Evolutionary conservation across 495 filamentous ascomycete species (phyloP), one percentile per base, ranked within the genome.

Genomic region (Penicillium mononematosum): DNA sequence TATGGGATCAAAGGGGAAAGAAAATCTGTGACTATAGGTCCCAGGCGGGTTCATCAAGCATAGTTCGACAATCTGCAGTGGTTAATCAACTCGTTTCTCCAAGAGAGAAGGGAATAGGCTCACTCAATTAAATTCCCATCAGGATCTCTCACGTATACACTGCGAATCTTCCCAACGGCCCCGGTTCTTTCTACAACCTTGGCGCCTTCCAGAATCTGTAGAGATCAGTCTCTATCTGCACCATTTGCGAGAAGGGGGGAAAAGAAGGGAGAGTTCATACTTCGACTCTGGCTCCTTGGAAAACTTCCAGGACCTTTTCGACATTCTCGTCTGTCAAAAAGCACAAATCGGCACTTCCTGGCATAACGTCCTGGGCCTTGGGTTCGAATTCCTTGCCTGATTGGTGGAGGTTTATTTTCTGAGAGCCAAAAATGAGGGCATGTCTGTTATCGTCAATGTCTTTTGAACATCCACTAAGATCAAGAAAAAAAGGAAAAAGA

Each of bases 81-180:
- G 12, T 52, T 16, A 25, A 11, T 49, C 7, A 20, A 20, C 16
- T 53, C 14, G 47, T 19, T 16, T 34, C 12, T 45, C 5, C 31
- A 16, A 14, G 2, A 29, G n/a, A 36, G 5, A 41, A 39, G 12
- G 12, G 14, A 34, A 19, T 24, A 14, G 0, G 27, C 75, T 55
- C 62, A 82, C 80, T 83, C 81, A 50, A 84, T 75, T 29, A 84
- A 67, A 67, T 84, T 84, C 17, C 76, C 78, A 74, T 84, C 81
- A 1, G 80, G 79, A 66, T 83, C 81, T 31, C 81, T 68, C 58
- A 77, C 71, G 70, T 83, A 83, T 3, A 83, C 75, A 65, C 81
- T 84, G 17, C 74, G 67, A n/a, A 83, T 56, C 45, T 70, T 76
- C 5, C 77, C 77, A 19, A 70, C 66, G 2, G 80, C 79, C 16